phyloP scores from a whole-genome alignment of 2,329 filamentous ascomycete species.

The Talaromyces sp. region DNA sequence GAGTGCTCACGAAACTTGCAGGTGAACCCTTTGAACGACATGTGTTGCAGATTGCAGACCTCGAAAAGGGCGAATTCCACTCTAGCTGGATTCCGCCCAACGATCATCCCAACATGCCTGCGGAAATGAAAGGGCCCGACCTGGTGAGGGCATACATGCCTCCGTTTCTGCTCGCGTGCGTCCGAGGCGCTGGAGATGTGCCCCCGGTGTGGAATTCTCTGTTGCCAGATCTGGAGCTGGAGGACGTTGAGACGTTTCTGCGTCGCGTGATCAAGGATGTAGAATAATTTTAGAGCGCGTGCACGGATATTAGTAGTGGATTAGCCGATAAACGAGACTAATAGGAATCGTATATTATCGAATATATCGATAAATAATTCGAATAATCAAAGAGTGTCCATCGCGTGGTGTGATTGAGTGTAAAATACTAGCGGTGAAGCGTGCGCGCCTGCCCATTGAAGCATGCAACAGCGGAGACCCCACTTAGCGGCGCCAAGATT shows the following conservation, averaged over 20 bases:
- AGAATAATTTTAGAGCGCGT: neutral
- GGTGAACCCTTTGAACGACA: neutral
- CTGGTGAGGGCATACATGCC: neutral
- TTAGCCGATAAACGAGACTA: neutral
- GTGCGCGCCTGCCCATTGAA: neutral
- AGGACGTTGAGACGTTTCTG: conserved; percentile 1
- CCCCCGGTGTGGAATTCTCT: neutral
- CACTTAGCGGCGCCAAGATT: conserved; percentile 28
- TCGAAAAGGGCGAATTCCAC: neutral
- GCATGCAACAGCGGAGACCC: neutral
- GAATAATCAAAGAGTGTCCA: neutral
- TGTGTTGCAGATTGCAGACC: neutral
- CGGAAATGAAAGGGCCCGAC: neutral
- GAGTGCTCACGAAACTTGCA: neutral
- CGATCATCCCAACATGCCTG: conserved; percentile 1
- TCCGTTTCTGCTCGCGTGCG: neutral
- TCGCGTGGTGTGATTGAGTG: neutral
- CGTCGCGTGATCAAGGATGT: neutral
- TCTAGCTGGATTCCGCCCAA: neutral
- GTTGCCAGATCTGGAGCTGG: conserved; percentile 2
- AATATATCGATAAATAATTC: too few species aligned
- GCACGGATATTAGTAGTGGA: neutral
- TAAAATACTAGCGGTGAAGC: neutral
- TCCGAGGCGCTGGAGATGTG: neutral
- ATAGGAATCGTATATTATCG: too few species aligned